Conservation (phyloP, 2,329 filamentous ascomycete genomes). For the Paecilomyces dactylethromorphus region DNA sequence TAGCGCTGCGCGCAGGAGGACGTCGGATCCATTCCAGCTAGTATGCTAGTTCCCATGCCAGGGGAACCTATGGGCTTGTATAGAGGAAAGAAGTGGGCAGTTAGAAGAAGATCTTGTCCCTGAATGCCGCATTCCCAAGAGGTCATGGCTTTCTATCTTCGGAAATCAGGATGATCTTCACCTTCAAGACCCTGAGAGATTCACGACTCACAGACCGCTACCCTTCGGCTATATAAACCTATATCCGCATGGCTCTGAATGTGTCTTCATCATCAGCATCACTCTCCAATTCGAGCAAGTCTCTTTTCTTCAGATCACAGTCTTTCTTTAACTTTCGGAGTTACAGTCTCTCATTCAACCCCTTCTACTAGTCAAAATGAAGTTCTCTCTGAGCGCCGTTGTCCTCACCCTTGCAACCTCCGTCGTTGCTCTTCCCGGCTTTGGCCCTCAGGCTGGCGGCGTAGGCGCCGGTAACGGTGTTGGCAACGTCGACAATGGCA, state of each 20-base stretch:
- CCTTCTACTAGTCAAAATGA: constrained; percentile 28
- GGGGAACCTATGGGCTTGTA: not conserved
- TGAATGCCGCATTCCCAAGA: constrained; percentile 25
- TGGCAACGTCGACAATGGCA: constrained; percentile 25
- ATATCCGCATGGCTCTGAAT: constrained; percentile 8
- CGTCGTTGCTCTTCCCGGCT: constrained; percentile 22
- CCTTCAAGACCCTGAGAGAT: constrained; percentile 3
- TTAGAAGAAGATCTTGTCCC: constrained; percentile 14
- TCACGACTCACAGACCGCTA: constrained; percentile 14
- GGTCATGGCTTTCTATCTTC: constrained; percentile 5
- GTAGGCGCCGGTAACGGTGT: constrained; percentile 17
- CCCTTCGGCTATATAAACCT: constrained; percentile 26
- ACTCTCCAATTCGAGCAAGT: constrained; percentile 18
- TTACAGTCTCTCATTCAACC: constrained; percentile 20
- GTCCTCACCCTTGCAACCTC: constrained; percentile 29
- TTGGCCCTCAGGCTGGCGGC: constrained; percentile 13
- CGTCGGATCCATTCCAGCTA: not conserved
- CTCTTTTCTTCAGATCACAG: constrained; percentile 5
- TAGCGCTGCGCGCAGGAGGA: not conserved
- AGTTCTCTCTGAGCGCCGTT: constrained; percentile 27
- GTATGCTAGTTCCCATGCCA: not conserved
- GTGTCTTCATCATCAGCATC: constrained; percentile 20
- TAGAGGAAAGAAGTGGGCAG: not conserved
- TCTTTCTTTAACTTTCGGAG: constrained; percentile 9
- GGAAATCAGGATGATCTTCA: constrained; percentile 5